Evolutionary conservation across 1,139 yeast genomes (phyloP).

Genomic region (Blastobotrys persicus): DNA sequence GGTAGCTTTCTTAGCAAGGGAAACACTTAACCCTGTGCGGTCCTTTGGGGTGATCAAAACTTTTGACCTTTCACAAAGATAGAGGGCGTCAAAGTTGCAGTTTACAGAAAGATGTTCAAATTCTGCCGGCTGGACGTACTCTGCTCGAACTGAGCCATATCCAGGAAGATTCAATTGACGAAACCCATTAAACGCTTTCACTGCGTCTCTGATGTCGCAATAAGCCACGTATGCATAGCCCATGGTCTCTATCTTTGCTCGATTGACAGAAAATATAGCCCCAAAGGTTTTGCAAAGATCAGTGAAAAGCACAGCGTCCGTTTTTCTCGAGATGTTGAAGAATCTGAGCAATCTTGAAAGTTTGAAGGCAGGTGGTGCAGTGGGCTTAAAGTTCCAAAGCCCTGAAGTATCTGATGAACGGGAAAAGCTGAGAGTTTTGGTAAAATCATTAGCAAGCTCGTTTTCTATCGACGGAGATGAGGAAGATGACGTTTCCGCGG

Average conservation of each 20-base stretch:
- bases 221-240: slow-evolving; percentile 26
- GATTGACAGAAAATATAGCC: slow-evolving; percentile 12
- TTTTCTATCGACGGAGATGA: slow-evolving; percentile 1
- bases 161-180: slow-evolving; percentile 10
- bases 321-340: slow-evolving; percentile 15
- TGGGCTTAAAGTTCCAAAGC: slow-evolving; percentile 1
- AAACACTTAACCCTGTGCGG: slow-evolving; percentile 9
- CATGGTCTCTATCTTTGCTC: slow-evolving; percentile 16
- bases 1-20: slow-evolving; percentile 10
- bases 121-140: slow-evolving; percentile 16
- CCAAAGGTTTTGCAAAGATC: slow-evolving; percentile 22
- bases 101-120: slow-evolving; percentile 23
- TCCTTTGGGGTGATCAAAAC: slow-evolving; percentile 13
- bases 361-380: neutral
- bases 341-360: slow-evolving; percentile 14
- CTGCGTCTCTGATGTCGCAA: slow-evolving; percentile 32
- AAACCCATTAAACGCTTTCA: slow-evolving; percentile 25
- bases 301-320: slow-evolving; percentile 13
- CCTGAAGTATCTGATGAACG: neutral
- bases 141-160: slow-evolving; percentile 11
- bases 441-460: neutral
- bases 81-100: slow-evolving; percentile 18
- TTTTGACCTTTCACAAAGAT: slow-evolving; percentile 11
- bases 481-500: neutral
- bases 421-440: neutral